Base-by-base conservation (phyloP, 2,329 filamentous ascomycete species). In the Trichoderma harzianum region DNA sequence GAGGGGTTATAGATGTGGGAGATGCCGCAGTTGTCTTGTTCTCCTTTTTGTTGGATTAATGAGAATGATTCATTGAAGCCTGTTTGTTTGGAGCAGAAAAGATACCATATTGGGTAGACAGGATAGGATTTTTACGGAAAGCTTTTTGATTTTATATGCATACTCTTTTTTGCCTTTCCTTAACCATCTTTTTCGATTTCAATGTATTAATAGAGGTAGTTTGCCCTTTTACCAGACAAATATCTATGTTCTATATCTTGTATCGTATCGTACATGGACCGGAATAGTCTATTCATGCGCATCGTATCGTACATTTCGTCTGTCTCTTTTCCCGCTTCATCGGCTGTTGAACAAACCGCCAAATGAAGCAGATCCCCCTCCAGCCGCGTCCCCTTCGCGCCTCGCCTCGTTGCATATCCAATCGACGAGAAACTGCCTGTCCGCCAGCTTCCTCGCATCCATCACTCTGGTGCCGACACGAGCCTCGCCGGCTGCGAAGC, bases 371-470 rank as follows among this genome's bases (percentile, higher is more conserved):
- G 43, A 51, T 21, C n/a, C 43, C 0, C 82, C 82, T 2, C 83
- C 82, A 3, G 84, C 84, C 24, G 82, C 82, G 1, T 84, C 84
- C 8, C 85, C 85, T 36, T 82, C 80, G n/a, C 84, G 81, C 73
- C 80, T 78, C 1, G 86, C 86, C 80, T 88, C 87, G 5, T 76
- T 83, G 69, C 82, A 78, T 53, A 89, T 85, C 88, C 87, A 90
- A 65, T 86, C 84, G 73, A 83, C 83, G 57, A 90, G 78, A 72
- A 86, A 88, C 70, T 80, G 77, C 28, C 82, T 79, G 75, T 89
- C 85, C 3, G 82, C 81, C 73, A 90, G 79, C 74, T 82, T 81
- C 71, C 81, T 82, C 18, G 80, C 85, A 75, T 89, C 87, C 3
- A 81, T 79, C 28, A 89, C 77, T 78, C 80, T 76, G 1, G 80